Conservation (phyloP, 306 rosid species). For the Inga leiocalycina region DNA sequence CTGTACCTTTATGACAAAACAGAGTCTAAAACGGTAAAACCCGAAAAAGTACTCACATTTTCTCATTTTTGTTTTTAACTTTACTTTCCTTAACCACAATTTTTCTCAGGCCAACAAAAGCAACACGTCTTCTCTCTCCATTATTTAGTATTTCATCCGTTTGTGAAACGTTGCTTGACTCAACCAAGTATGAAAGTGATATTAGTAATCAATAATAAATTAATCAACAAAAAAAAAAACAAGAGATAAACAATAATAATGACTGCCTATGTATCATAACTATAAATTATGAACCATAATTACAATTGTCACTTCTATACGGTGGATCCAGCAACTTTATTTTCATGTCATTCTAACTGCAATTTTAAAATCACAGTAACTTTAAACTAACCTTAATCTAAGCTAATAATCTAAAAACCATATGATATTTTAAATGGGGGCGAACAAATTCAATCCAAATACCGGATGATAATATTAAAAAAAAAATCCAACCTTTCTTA, state of each 20-base stretch:
- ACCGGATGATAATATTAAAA: too few species aligned
- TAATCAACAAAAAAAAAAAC: neutral
- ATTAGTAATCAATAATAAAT: neutral
- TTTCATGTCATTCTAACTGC: neutral
- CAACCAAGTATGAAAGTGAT: neutral
- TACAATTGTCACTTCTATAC: neutral
- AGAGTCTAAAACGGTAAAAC: slow-evolving; percentile 47
- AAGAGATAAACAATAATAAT: slow-evolving; percentile 3
- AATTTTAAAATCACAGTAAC: neutral
- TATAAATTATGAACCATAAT: neutral
- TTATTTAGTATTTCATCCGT: slow-evolving; percentile 13
- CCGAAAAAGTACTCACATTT: slow-evolving; percentile 51
- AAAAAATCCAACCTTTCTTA: too few species aligned
- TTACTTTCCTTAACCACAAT: slow-evolving; percentile 44
- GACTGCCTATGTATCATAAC: neutral
- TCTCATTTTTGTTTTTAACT: slow-evolving; percentile 31
- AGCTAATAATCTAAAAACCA: neutral
- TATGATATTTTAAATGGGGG: neutral
- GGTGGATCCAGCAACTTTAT: neutral
- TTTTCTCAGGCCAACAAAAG: slow-evolving; percentile 35
- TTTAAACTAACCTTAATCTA: neutral
- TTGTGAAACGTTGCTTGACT: neutral
- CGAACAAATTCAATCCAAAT: neutral
- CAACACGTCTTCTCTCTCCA: slow-evolving; percentile 39
- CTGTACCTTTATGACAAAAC: slow-evolving; percentile 42